Base-by-base conservation (phyloP, 2,329 filamentous ascomycete genomes). In the Xylariaceae sp. region DNA sequence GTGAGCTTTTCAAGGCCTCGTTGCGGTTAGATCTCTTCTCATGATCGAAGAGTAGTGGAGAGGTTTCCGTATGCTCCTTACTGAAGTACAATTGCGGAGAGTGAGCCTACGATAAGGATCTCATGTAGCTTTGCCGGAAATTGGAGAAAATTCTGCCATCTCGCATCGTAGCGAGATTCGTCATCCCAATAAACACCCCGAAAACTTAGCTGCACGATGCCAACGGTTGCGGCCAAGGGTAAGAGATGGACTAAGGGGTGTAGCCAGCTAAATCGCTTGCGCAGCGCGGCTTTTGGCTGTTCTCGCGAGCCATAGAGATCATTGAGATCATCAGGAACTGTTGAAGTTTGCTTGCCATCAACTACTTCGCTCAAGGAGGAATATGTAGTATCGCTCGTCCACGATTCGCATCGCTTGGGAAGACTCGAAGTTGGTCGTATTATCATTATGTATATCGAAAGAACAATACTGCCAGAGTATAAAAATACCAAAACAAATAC, bases 81-180 rank as follows among this genome's bases (percentile, higher is more conserved):
- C 54, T 57, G 54, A 13, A 57, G 26, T 6, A 53, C 50, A 32
- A 57, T 53, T 9, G 54, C 54, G 21, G 54, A 57, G 4, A 57
- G 35, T 9, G 54, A 57, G 11, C 44, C 45, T 8, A 57, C 50
- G 9, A 53, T 43, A 1, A 57, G 39, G 3, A 53, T 53, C 41
- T 57, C 54, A 23, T 53, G 54, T 2, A 57, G 11, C 23, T 57
- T 57, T 3, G 54, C 54, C 2, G 50, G 54, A 24, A 53, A 53
- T 35, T 57, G 54, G 26, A 57, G 16, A 16, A 57, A 9, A 3
- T 18, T 32, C 29, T 46, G 50, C 54, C 44, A 53, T 18, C 23
- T 29, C 8, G 13, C 20, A 39, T 50, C 26, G 9, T 39, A 50
- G 6, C 24, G 27, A 16, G 16, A 4, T 11, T 53, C 53, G 8